A percentile compares a stretch with the other conserved stretches of the same genome.
These are phyloP conservation scores for Cephalotrichum gorgonifer DNA, from an alignment of 2,329 filamentous ascomycete species.

Conservation along the genomic window DNA sequence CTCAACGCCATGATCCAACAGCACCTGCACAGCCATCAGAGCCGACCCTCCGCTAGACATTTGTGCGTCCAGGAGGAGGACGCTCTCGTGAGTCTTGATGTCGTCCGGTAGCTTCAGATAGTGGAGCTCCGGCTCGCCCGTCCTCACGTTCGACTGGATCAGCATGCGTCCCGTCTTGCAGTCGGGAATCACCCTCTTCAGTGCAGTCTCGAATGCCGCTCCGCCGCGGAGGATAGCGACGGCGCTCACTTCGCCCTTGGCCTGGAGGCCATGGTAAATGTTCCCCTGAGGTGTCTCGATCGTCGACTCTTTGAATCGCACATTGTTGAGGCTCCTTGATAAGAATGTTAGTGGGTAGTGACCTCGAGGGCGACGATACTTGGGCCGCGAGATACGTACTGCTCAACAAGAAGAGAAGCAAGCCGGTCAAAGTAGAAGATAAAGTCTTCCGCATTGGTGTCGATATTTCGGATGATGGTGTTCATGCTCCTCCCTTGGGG, in stretches of 20 bases:
- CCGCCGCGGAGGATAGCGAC: slow-evolving; percentile 85
- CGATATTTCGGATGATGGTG: slow-evolving; percentile 75
- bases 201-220: slow-evolving; percentile 74
- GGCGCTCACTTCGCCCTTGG: slow-evolving; percentile 68
- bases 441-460: slow-evolving; percentile 77
- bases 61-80: slow-evolving; percentile 83
- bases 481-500: slow-evolving; percentile 80
- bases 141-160: slow-evolving; percentile 79
- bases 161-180: slow-evolving; percentile 81
- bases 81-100: slow-evolving; percentile 64
- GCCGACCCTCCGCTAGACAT: slow-evolving; percentile 82
- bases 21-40: slow-evolving; percentile 91
- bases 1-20: slow-evolving; percentile 84
- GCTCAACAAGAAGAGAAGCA: slow-evolving; percentile 73
- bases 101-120: slow-evolving; percentile 71
- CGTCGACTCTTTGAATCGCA: slow-evolving; percentile 52
- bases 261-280: slow-evolving; percentile 60
- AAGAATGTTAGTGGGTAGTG: not conserved
- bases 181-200: slow-evolving; percentile 86
- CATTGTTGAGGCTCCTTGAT: slow-evolving; percentile 62
- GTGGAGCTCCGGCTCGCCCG: slow-evolving; percentile 86
- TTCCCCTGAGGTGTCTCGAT: slow-evolving; percentile 63
- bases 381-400: slow-evolving; percentile 30
- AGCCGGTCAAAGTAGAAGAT: slow-evolving; percentile 96
- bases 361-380: slow-evolving; percentile 1